Conservation (phyloP, 495 filamentous ascomycete genomes). For the Annulohypoxylon stygium region DNA sequence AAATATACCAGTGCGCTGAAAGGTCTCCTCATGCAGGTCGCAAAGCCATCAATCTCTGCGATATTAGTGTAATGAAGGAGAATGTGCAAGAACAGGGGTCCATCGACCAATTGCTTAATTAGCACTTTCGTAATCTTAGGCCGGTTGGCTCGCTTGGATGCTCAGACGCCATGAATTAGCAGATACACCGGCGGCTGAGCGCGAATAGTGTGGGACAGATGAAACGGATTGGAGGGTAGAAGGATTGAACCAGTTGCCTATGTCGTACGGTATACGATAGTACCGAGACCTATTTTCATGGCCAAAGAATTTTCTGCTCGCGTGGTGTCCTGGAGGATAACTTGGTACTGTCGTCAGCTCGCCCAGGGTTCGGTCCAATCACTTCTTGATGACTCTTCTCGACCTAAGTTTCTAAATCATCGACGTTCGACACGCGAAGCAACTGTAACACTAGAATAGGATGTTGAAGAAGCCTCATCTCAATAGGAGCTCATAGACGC, state of each 20-base stretch:
- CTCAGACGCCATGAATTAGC: conserved; percentile 25
- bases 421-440: neutral
- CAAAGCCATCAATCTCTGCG: conserved; percentile 36
- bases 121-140: conserved; percentile 36
- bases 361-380: neutral
- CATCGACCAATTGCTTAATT: conserved; percentile 36
- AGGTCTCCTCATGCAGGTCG: conserved; percentile 23
- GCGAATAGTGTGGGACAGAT: conserved; percentile 37
- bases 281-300: neutral
- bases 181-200: conserved; percentile 40
- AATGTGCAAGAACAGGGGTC: conserved; percentile 42
- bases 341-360: conserved; percentile 21
- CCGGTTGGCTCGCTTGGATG: conserved; percentile 33
- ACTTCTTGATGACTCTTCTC: conserved; percentile 16
- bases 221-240: conserved; percentile 39
- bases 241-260: conserved; percentile 36
- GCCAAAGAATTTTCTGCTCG: conserved; percentile 5
- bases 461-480: conserved; percentile 12
- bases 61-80: conserved; percentile 48
- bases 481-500: conserved; percentile 25
- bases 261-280: conserved; percentile 10
- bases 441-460: conserved; percentile 10
- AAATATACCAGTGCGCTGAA: conserved; percentile 11
- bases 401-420: conserved; percentile 5
- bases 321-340: conserved; percentile 4